These are phyloP conservation scores for Picea sitchensis DNA, from an alignment of 75 land plant genomes.

Conservation along the genomic window DNA sequence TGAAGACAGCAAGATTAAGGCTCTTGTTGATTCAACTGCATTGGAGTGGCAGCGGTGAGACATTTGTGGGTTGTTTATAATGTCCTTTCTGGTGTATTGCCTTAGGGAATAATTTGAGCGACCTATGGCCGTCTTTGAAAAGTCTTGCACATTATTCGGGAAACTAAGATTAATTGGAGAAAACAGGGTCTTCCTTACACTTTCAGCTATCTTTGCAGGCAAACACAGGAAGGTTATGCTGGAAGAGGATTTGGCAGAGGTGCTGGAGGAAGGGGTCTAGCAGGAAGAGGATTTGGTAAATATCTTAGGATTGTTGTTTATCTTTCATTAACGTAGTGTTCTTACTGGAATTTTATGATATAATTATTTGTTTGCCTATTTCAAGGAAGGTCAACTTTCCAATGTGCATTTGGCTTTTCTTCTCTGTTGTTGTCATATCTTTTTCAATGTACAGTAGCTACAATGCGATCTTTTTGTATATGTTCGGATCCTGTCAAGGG, in stretches of 20 bases:
- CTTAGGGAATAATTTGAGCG: neutral
- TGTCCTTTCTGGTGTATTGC: neutral
- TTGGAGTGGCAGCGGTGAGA: constrained; percentile 83
- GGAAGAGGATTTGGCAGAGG: constrained; percentile 82
- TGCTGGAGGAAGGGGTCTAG: constrained; percentile 59
- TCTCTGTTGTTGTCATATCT: neutral
- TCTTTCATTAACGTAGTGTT: neutral
- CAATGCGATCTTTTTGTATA: neutral
- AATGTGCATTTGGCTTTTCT: neutral
- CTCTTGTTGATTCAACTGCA: constrained; percentile 74
- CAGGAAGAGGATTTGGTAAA: constrained; percentile 78
- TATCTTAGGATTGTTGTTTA: neutral
- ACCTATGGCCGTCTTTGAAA: neutral
- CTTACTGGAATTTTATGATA: neutral
- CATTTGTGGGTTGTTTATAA: neutral
- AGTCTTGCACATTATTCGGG: neutral
- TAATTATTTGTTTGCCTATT: neutral
- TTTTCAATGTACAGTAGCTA: neutral
- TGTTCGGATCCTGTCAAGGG: neutral
- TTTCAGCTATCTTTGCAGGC: constrained; percentile 38
- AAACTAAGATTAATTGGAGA: neutral
- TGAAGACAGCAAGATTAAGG: constrained; percentile 84
- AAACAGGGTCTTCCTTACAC: neutral
- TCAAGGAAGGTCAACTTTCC: neutral
- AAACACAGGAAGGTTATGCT: constrained; percentile 56